Evolutionary conservation across 805 yeast genomes (phyloP).

Genomic region (Wickerhamiella domercqiae): DNA sequence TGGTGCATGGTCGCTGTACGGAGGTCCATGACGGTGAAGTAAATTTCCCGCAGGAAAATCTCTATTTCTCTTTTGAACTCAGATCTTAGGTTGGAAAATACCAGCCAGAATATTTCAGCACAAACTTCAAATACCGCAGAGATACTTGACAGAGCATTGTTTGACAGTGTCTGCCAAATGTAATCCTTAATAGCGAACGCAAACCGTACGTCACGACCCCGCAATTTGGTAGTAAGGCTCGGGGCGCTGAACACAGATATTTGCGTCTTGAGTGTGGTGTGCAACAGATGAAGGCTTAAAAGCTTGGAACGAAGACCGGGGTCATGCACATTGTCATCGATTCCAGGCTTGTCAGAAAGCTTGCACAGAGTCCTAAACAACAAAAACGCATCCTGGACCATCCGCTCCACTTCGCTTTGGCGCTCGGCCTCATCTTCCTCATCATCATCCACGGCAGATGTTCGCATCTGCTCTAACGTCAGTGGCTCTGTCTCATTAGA

Average conservation of each 20-base stretch:
- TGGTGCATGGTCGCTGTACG: conserved; percentile 86
- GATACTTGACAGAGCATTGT: conserved; percentile 83
- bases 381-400: conserved; percentile 80
- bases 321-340: conserved; percentile 54
- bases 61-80: conserved; percentile 90
- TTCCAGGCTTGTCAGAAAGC: conserved; percentile 71
- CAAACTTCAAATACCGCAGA: conserved; percentile 88
- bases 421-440: conserved; percentile 36
- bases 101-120: conserved; percentile 83
- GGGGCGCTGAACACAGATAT: conserved; percentile 55
- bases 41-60: conserved; percentile 81
- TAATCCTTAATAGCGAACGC: conserved; percentile 75
- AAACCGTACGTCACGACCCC: conserved; percentile 33
- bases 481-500: conserved; percentile 1
- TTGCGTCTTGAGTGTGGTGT: conserved; percentile 71
- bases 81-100: conserved; percentile 65
- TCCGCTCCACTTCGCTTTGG: conserved; percentile 30
- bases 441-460: conserved; percentile 20
- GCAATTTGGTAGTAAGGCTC: conserved; percentile 21
- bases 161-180: conserved; percentile 62
- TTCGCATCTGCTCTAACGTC: conserved; percentile 16
- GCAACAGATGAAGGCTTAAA: conserved; percentile 73
- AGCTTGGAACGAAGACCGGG: conserved; percentile 87
- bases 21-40: conserved; percentile 87
- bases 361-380: conserved; percentile 92